Percentiles rank a stretch among this genome's conserved stretches.
Conservation (phyloP, 306 rosid species). For the Oemleria cerasiformis region DNA sequence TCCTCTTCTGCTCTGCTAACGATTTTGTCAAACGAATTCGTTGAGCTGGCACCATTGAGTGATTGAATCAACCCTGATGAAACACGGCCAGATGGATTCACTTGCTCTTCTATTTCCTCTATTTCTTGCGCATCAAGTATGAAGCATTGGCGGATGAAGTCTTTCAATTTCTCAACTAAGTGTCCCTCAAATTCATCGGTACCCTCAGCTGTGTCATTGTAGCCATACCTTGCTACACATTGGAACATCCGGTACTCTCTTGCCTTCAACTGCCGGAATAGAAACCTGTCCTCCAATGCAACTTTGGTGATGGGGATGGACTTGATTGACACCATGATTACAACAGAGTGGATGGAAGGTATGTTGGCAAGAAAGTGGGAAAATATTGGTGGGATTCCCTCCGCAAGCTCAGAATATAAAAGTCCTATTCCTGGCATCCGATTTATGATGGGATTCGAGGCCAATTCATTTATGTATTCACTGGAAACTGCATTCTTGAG, state of each 20-base stretch:
- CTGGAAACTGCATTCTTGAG: slow-evolving; percentile 54
- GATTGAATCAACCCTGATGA: neutral
- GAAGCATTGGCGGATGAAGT: slow-evolving; percentile 38
- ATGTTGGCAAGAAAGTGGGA: slow-evolving; percentile 51
- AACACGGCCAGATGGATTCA: too few species aligned
- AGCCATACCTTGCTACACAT: slow-evolving; percentile 70
- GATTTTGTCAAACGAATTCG: neutral
- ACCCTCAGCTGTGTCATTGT: slow-evolving; percentile 46
- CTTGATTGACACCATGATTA: slow-evolving; percentile 69
- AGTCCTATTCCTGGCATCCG: slow-evolving; percentile 64
- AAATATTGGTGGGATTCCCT: slow-evolving; percentile 79
- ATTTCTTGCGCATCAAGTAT: slow-evolving; percentile 18
- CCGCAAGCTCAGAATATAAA: slow-evolving; percentile 65
- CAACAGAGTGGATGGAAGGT: slow-evolving; percentile 59
- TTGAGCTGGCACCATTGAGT: slow-evolving; percentile 19
- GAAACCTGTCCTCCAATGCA: slow-evolving; percentile 51
- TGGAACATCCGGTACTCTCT: slow-evolving; percentile 55
- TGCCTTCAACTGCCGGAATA: slow-evolving; percentile 61
- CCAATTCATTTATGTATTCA: slow-evolving; percentile 43
- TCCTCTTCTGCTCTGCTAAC: slow-evolving; percentile 40
- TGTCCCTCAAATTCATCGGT: slow-evolving; percentile 50
- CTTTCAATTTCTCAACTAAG: slow-evolving; percentile 51
- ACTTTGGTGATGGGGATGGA: slow-evolving; percentile 55
- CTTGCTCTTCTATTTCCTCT: too few species aligned
- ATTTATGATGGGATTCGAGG: slow-evolving; percentile 25